Conservation (phyloP, 371 early-diverging fungal species). For the Basidiobolus meristosporus region DNA sequence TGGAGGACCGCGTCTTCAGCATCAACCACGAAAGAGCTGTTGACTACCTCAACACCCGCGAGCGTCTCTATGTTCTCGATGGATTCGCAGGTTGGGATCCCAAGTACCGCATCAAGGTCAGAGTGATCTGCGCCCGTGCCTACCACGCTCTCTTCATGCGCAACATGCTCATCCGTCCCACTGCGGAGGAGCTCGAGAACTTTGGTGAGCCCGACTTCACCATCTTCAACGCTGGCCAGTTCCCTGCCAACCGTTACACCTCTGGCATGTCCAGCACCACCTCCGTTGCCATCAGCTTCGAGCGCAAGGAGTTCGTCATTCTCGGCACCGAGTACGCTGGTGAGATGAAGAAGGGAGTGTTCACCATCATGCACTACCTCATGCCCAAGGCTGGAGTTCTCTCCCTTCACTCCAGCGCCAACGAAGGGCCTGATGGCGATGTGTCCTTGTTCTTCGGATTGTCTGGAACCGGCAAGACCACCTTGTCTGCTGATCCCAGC, state of each 20-base stretch:
- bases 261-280: constrained; percentile 93
- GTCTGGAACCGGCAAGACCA: constrained; percentile 96
- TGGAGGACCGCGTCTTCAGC: constrained; percentile 73
- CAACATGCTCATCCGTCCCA: constrained; percentile 94
- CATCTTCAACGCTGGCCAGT: constrained; percentile 88
- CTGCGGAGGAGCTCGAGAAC: constrained; percentile 64
- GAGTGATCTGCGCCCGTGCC: constrained; percentile 86
- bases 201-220: constrained; percentile 93
- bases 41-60: constrained; percentile 89
- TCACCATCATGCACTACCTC: constrained; percentile 96
- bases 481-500: constrained; percentile 86
- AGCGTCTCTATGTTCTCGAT: constrained; percentile 87
- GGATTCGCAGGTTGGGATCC: constrained; percentile 91
- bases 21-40: constrained; percentile 89
- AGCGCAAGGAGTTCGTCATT: constrained; percentile 62
- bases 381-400: constrained; percentile 94
- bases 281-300: constrained; percentile 79
- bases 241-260: constrained; percentile 91
- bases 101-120: constrained; percentile 87
- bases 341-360: constrained; percentile 97
- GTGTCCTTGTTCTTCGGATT: constrained; percentile 95
- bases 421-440: constrained; percentile 80
- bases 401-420: constrained; percentile 91
- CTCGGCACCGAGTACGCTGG: constrained; percentile 95
- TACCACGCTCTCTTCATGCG: constrained; percentile 93